phyloP scores from a whole-genome alignment of 2,329 filamentous ascomycete species.

The Balansia obtecta region DNA sequence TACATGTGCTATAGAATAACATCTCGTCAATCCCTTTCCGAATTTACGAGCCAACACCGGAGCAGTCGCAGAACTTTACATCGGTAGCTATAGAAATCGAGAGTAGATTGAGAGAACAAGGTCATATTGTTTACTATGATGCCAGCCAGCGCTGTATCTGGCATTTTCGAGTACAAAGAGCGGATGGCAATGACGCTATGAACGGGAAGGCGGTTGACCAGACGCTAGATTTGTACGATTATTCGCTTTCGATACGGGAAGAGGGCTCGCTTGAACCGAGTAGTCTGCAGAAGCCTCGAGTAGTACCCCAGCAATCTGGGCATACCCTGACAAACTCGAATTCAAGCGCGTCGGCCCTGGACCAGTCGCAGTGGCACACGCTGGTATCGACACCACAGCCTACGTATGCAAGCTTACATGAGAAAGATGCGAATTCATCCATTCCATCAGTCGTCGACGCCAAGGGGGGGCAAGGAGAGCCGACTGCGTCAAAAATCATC shows the following conservation, averaged over 20 bases:
- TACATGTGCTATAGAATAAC: constrained; percentile 33
- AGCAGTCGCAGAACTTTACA: constrained; percentile 31
- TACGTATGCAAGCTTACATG: constrained; percentile 7
- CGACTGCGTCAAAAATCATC: constrained; percentile 25
- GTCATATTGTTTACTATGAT: constrained; percentile 42
- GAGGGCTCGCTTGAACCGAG: constrained; percentile 39
- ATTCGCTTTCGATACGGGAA: constrained; percentile 31
- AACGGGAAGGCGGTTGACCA: constrained; percentile 19
- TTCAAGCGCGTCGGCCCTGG: constrained; percentile 27
- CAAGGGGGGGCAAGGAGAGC: constrained; percentile 9
- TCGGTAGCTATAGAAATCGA: constrained; percentile 40
- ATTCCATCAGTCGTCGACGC: constrained; percentile 16
- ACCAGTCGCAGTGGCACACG: constrained; percentile 19
- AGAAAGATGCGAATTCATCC: constrained; percentile 15
- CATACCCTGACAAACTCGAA: constrained; percentile 36
- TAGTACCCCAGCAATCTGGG: constrained; percentile 23
- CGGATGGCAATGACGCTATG: constrained; percentile 22
- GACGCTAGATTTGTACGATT: constrained; percentile 30
- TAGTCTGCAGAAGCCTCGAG: constrained; percentile 32
- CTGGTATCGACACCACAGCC: constrained; percentile 7
- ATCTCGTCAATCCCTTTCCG: constrained; percentile 42
- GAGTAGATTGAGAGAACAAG: constrained; percentile 35
- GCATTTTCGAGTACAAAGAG: constrained; percentile 38
- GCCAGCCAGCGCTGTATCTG: constrained; percentile 36
- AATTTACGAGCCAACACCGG: constrained; percentile 37